Evolutionary conservation across 2,329 filamentous ascomycete species (phyloP), one percentile per base, ranked within the genome.

Genomic region (Diplodia mutila): DNA sequence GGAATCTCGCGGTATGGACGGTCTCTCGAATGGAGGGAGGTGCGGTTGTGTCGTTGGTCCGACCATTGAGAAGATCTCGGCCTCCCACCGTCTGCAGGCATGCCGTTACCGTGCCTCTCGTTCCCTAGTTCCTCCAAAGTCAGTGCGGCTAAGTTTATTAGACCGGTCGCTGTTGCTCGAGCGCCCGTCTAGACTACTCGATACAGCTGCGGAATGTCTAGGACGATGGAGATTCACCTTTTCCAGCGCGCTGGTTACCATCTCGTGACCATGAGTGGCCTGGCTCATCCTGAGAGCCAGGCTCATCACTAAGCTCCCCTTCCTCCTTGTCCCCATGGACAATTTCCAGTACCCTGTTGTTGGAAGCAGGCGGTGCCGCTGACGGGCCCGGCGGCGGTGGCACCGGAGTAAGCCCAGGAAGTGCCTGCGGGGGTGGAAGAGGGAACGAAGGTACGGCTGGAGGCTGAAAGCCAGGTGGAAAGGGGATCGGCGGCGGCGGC

Each of bases 241-340:
- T 57, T 57, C 53, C 32, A 53, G 21, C n/a, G 53, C 39, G 37
- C 37, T 55, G 42, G 25, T 25, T 21, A 11, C 63, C 39, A 11
- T 52, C 32, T 69, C 69, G 57, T 8, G 53, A 42, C 53, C 53
- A 49, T 8, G 53, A 59, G 42, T 23, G 53, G 11, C 53, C 42
- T 12, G 23, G 46, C 8, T 66, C 64, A 14, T 55, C 64, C 27
- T 51, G 52, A 8, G 46, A 37, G 16, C 48, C 64, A 18, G 64
- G 64, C 42, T 93, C 91, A 72, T 94, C 92, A 70, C 88, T 91
- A 34, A 95, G 77, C 76, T 96, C 92, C 18, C 91, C 91, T 73
- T 96, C 92, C 73, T 95, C 91, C 67, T 80, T 80, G 67, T 85
- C 84, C 66, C 77, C 77, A 54, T 82, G 76, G 59, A 77, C 71